Evolutionary conservation across 2,329 filamentous ascomycete genomes (phyloP).

Genomic region (Venturia effusa): DNA sequence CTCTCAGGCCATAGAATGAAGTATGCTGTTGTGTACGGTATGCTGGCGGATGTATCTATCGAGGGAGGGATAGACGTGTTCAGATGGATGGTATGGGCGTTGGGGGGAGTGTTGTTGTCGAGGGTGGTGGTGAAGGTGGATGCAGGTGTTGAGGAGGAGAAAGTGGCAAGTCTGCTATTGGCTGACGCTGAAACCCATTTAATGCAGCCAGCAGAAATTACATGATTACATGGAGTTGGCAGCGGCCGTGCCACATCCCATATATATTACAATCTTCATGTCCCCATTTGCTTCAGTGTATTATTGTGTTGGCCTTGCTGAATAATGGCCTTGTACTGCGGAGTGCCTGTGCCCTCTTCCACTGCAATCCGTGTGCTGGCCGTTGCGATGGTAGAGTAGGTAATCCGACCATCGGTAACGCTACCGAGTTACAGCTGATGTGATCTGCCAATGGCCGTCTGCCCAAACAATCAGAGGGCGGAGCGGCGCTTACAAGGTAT

Average conservation of each 20-base stretch:
- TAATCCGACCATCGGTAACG: no score
- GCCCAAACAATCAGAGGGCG: neutral
- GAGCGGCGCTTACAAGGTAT: neutral
- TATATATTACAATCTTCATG: neutral
- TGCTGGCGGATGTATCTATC: neutral
- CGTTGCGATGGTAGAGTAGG: neutral
- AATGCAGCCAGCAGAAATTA: neutral
- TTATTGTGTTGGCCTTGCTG: neutral
- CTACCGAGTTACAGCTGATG: neutral
- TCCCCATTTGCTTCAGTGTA: neutral
- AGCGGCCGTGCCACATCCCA: neutral
- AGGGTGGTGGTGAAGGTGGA: neutral
- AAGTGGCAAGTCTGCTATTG: neutral
- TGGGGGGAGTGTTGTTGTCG: neutral
- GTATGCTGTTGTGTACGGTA: neutral
- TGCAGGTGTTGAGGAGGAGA: neutral
- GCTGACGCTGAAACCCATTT: neutral
- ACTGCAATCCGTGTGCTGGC: neutral
- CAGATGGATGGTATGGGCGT: neutral
- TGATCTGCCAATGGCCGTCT: neutral
- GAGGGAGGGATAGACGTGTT: slow-evolving; percentile 1
- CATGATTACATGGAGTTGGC: neutral
- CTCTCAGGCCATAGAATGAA: neutral
- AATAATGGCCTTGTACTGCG: neutral
- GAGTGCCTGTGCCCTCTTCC: neutral